A percentile compares a stretch with the other conserved stretches of the same genome.
Evolutionary conservation across 805 yeast species (phyloP).

Genomic region (Ogataea nakhonphanomensis): DNA sequence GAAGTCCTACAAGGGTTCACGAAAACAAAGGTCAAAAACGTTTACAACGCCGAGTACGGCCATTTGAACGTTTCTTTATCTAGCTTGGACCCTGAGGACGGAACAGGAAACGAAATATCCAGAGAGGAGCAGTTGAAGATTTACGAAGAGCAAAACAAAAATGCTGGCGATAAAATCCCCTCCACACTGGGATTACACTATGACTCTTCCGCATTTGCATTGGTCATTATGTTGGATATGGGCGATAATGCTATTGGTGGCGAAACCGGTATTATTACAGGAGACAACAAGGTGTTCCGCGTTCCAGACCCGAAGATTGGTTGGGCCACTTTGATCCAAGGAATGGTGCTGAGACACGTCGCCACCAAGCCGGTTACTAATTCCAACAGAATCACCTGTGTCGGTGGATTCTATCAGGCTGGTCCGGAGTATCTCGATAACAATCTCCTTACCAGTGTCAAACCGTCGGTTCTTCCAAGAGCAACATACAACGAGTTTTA

Average conservation of each 20-base stretch:
- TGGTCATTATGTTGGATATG: slow-evolving; percentile 47
- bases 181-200: slow-evolving; percentile 47
- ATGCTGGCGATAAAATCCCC: slow-evolving; percentile 37
- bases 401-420: slow-evolving; percentile 29
- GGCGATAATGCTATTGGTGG: slow-evolving; percentile 49
- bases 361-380: slow-evolving; percentile 42
- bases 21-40: slow-evolving; percentile 42
- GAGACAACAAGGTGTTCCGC: slow-evolving; percentile 31
- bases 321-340: slow-evolving; percentile 46
- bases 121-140: slow-evolving; percentile 17
- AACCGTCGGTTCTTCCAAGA: slow-evolving; percentile 34
- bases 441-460: slow-evolving; percentile 30
- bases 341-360: slow-evolving; percentile 43
- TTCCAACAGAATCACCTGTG: slow-evolving; percentile 33
- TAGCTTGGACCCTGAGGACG: slow-evolving; percentile 20
- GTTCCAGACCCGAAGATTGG: slow-evolving; percentile 43
- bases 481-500: slow-evolving; percentile 32
- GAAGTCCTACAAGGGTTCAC: slow-evolving; percentile 48
- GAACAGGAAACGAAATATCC: slow-evolving; percentile 8
- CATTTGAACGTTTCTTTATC: slow-evolving; percentile 46
- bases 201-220: slow-evolving; percentile 45
- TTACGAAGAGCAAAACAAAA: slow-evolving; percentile 15
- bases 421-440: slow-evolving; percentile 30
- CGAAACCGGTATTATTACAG: slow-evolving; percentile 46
- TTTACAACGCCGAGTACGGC: slow-evolving; percentile 51